Base-by-base conservation (phyloP, 129 eudicot genomes). In the Pseudognaphalium luteoalbum region DNA sequence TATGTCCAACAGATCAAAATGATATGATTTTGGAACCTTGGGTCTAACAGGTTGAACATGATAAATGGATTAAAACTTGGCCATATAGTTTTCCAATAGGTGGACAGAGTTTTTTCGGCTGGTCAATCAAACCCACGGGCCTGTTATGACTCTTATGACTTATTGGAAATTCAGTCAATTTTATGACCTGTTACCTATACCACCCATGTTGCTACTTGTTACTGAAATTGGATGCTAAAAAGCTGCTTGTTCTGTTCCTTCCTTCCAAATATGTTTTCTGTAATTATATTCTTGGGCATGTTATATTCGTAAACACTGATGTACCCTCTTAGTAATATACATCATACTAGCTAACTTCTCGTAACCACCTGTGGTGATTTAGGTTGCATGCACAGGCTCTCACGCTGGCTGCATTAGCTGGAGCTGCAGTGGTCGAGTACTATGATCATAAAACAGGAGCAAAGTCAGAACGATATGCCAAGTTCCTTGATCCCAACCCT, bases 341-440 rank as follows among this genome's bases (percentile, higher is more conserved):
- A 61, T 29, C 66, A 61, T 19, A 62, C 68, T 44, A 50, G 61
- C 72, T 47, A 32, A 75, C 65, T 74, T 71, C 16, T 59, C 28
- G 25, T 16, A 9, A 5, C 33, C 15, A 29, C 9, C 56, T 66
- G 75, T 33, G 71, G 54, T 78, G 20, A 66, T 61, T 73, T 81
- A 92, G 98, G 90, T 83, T 92, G 87, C 98, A 92, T 42, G 98
- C 98, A 17, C 98, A 92, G 84, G 98, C 98, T 8, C 92, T 92
- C 22, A 92, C 98, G 1, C 79, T 92, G 62, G 96, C 96, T 61
- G 98, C 96, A 64, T 81, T 92, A 73, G 98, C 85, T 52, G 98
- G 98, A 74, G 98, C 96, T 32, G 98, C 92, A 2, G 87, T 81
- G 35, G 94, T 92, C 0, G 98, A 92, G 87, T 92, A 92, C 79